A percentile compares a stretch with the other conserved stretches of the same genome.
phyloP scores from a whole-genome alignment of 1,139 yeast species.

The Sugiyamaella paludigena region DNA sequence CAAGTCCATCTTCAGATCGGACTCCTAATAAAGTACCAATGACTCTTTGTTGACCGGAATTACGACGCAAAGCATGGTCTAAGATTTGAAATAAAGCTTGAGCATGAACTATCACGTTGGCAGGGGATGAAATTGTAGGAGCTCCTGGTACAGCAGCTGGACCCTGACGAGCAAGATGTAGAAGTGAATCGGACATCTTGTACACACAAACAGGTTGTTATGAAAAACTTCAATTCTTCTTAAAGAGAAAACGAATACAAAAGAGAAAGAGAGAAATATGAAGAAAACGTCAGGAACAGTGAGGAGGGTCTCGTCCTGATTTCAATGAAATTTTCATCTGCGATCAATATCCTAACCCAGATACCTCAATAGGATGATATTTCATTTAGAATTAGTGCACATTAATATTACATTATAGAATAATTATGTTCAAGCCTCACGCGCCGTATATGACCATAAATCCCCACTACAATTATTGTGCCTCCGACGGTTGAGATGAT shows the following conservation, averaged over 20 bases:
- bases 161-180: constrained; percentile 33
- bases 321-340: constrained; percentile 7
- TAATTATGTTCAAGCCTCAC: no score
- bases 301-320: background rate
- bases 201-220: background rate
- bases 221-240: no score
- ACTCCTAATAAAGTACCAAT: constrained; percentile 82
- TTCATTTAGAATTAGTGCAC: no score
- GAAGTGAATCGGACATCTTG: constrained; percentile 30
- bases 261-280: background rate
- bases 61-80: constrained; percentile 52
- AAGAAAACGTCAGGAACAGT: background rate
- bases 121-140: constrained; percentile 30
- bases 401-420: no score
- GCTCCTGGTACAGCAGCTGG: constrained; percentile 29
- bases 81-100: constrained; percentile 73
- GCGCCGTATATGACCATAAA: no score
- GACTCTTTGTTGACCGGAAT: constrained; percentile 54
- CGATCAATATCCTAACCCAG: constrained; percentile 6
- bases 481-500: no score
- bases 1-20: constrained; percentile 83
- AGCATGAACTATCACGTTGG: constrained; percentile 44
- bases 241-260: background rate
- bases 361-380: no score
- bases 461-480: no score